Conservation (phyloP, 495 filamentous ascomycete species). For the Cercophora newfieldiana region DNA sequence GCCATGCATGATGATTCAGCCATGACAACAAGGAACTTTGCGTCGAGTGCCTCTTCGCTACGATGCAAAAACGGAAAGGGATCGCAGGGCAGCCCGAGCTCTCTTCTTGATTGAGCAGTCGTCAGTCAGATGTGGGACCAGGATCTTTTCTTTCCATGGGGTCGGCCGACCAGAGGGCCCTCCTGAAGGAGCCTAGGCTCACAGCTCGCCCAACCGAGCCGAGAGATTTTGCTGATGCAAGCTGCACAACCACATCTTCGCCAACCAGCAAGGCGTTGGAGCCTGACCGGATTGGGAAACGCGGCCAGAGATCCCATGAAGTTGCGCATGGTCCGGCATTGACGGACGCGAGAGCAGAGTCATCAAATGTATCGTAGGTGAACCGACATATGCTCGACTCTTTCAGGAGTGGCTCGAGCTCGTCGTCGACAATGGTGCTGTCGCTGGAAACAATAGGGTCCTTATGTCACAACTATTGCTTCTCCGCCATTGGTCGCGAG, state of each 20-base stretch:
- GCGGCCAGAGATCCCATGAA: not conserved
- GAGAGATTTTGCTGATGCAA: slow-evolving; percentile 29
- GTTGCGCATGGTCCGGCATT: slow-evolving; percentile 1
- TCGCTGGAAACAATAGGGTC: too few species aligned
- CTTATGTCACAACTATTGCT: not conserved
- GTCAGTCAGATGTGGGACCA: slow-evolving; percentile 30
- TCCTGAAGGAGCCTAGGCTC: slow-evolving; percentile 38
- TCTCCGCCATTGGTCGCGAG: slow-evolving; percentile 20
- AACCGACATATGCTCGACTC: not conserved
- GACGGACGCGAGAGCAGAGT: not conserved
- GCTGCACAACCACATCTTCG: slow-evolving; percentile 21
- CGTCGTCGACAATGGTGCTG: too few species aligned
- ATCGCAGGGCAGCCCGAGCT: slow-evolving; percentile 18
- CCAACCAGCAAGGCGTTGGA: slow-evolving; percentile 13
- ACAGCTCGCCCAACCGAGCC: slow-evolving; percentile 21
- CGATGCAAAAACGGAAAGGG: slow-evolving; percentile 27
- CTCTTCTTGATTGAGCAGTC: slow-evolving; percentile 29
- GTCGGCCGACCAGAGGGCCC: slow-evolving; percentile 38
- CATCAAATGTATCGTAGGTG: too few species aligned
- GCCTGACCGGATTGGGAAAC: slow-evolving; percentile 9
- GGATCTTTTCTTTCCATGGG: slow-evolving; percentile 40
- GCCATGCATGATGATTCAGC: slow-evolving; percentile 34
- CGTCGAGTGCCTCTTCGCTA: slow-evolving; percentile 5
- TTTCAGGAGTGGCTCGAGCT: not conserved
- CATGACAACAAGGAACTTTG: slow-evolving; percentile 20